Conservation (phyloP, 139 green algal species). For the Haematococcus lacustris region DNA sequence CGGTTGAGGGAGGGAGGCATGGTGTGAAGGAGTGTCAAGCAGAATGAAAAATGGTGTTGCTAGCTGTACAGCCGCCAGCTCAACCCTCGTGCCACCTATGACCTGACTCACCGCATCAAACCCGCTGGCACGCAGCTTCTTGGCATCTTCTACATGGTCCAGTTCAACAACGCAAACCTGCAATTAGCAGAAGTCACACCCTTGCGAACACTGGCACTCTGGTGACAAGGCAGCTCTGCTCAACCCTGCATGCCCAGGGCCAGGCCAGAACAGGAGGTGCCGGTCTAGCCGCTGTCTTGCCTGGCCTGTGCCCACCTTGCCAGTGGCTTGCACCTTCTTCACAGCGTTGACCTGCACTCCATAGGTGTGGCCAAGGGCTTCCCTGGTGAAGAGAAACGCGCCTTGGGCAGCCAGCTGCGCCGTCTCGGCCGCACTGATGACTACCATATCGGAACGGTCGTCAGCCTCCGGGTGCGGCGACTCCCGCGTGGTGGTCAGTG, state of each 20-base stretch:
- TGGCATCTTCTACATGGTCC: slow-evolving; percentile 45
- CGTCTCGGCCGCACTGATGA: slow-evolving; percentile 27
- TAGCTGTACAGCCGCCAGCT: too few species aligned
- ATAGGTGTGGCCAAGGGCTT: slow-evolving; percentile 45
- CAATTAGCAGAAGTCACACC: neutral
- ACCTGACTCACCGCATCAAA: slow-evolving; percentile 36
- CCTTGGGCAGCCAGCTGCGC: slow-evolving; percentile 15
- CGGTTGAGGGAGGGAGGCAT: neutral
- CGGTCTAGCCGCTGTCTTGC: too few species aligned
- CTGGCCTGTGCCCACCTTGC: slow-evolving; percentile 21
- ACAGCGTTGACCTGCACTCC: slow-evolving; percentile 37
- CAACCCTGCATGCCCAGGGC: too few species aligned
- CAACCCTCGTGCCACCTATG: too few species aligned
- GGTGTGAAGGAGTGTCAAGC: too few species aligned
- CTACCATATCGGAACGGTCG: slow-evolving; percentile 20
- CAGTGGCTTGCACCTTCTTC: slow-evolving; percentile 30
- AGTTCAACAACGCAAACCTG: slow-evolving; percentile 51
- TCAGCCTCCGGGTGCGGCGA: slow-evolving; percentile 6
- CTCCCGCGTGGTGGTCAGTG: slow-evolving; percentile 32
- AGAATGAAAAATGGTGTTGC: too few species aligned
- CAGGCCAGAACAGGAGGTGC: too few species aligned
- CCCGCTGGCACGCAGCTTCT: slow-evolving; percentile 24
- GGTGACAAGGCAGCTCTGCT: too few species aligned
- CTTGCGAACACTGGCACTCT: too few species aligned
- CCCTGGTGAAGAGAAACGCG: slow-evolving; percentile 23